Evolutionary conservation across 192 early-diverging fungal genomes (phyloP), one percentile per base, ranked within the genome.

Genomic region (Entomortierella lignicola): DNA sequence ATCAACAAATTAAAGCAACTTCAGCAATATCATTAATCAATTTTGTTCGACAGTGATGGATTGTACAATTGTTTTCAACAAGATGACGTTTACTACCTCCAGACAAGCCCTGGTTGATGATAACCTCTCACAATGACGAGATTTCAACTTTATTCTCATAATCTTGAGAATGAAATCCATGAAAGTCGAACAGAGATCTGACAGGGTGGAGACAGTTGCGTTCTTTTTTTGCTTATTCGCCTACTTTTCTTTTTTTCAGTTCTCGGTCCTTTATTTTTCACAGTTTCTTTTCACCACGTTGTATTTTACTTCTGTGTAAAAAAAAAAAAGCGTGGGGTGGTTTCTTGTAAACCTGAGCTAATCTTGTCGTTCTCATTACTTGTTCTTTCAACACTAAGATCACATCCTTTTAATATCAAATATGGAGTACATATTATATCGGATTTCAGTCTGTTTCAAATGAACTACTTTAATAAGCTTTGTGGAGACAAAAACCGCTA

Each of bases 151-250:
- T 15, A n/a, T 25, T 15, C 25, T 32, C 34, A 59, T 51, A 18
- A 41, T 17, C 29, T 20, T 30, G 48, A 37, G 31, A 50, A 43
- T 41, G 41, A 55, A 34, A 10, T n/a, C 73, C 20, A 77, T 77
- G 73, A 77, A 44, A 69, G 73, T 77, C 73, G 73, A 77, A 77
- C 73, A 77, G 73, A 77, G 55, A 77, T 77, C 73, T 77, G 73
- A 77, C 73, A 69, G 66, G 73, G 66, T 55, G 41, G 42, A 56
- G 18, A 55, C 47, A 63, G 31, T 55, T 20, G 44, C 39, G 39
- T n/a, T 42, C 39, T 13, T 48, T 15, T 61, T 10, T 29, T 3
- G 23, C 20, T 63, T 41, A 21, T 55, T 55, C 25, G 32, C 23
- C 12, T 21, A 43, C 41, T 55, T 42, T 66, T 1, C 34, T 39